Evolutionary conservation across 257 asterid species (phyloP).

Genomic region (Solanum appendiculatum): DNA sequence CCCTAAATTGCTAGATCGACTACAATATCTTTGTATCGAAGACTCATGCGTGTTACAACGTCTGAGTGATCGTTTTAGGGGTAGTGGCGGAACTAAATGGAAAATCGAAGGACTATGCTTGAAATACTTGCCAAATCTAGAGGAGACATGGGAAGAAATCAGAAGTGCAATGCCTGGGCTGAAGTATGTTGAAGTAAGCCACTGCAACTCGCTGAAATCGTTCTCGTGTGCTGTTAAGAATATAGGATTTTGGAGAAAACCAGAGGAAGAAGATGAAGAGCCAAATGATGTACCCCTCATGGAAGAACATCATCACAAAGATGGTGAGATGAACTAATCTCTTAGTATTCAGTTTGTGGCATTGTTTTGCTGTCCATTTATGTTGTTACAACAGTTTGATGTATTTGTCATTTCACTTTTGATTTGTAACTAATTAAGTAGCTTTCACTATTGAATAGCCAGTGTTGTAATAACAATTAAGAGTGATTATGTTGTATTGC

Average conservation of each 20-base stretch:
- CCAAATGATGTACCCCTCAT: background rate
- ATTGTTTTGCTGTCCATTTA: background rate
- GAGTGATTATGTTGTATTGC: background rate
- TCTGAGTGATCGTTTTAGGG: background rate
- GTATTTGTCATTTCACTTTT: background rate
- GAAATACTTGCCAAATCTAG: slow-evolving; percentile 11
- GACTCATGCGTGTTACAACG: background rate
- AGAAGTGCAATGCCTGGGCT: background rate
- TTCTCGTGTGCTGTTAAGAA: background rate
- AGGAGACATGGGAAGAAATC: slow-evolving; percentile 2
- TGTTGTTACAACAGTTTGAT: background rate
- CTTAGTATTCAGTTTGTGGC: background rate
- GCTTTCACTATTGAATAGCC: background rate
- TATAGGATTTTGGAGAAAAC: background rate
- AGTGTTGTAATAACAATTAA: background rate
- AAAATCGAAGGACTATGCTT: slow-evolving; percentile 11
- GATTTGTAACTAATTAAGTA: background rate
- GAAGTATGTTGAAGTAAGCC: slow-evolving; percentile 5
- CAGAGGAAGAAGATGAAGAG: background rate
- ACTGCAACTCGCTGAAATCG: slow-evolving; percentile 1
- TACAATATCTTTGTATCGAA: slow-evolving; percentile 20
- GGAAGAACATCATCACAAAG: background rate
- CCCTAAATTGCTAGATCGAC: slow-evolving; percentile 3
- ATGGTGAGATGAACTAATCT: background rate
- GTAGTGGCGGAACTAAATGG: background rate